Conservation (phyloP, 2,329 filamentous ascomycete species). For the Colletotrichum sp. region DNA sequence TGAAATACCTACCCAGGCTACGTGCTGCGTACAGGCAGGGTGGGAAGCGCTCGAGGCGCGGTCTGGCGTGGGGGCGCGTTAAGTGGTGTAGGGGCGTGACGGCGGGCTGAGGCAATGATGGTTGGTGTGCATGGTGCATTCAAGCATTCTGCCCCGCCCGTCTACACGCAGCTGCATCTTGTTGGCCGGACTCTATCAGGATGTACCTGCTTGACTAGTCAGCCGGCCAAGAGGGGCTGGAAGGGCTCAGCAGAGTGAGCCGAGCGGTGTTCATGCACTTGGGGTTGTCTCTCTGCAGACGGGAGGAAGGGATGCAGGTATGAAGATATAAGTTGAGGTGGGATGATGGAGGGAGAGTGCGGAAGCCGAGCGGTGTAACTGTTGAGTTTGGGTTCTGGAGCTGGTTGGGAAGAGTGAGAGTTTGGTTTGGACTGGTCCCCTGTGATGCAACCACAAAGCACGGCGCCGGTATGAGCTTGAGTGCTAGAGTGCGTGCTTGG, state of each 20-base stretch:
- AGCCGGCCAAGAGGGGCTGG: neutral
- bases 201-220: conserved; percentile 8
- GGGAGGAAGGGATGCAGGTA: neutral
- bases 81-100: neutral
- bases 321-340: neutral
- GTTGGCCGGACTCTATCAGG: neutral
- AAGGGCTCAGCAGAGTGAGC: neutral
- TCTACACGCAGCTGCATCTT: neutral
- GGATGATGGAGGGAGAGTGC: neutral
- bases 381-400: conserved; percentile 5
- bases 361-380: conserved; percentile 6
- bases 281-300: neutral
- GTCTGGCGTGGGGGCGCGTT: conserved; percentile 9
- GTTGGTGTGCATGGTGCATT: neutral
- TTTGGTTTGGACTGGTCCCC: neutral
- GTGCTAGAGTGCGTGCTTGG: neutral
- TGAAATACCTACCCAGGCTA: neutral
- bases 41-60: neutral
- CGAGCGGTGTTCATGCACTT: neutral
- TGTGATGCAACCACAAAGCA: neutral
- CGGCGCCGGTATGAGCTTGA: neutral
- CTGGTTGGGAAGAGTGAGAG: conserved; percentile 4
- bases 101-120: neutral
- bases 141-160: conserved; percentile 15
- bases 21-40: neutral